These are phyloP conservation scores for Solanum verrucosum DNA, from an alignment of 257 asterid genomes.

Conservation along the genomic window DNA sequence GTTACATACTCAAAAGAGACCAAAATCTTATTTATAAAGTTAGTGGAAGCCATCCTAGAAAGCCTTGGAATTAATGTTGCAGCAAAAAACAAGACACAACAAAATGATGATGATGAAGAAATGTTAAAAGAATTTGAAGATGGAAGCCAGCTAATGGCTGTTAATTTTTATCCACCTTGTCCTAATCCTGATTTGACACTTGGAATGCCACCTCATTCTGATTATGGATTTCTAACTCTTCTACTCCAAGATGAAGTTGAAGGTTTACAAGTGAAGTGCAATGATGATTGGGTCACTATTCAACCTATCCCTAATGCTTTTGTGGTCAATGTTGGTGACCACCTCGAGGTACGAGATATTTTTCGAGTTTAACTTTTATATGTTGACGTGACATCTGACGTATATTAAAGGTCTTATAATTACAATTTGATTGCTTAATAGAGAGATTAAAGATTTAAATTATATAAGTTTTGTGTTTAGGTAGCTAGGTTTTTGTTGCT, in stretches of 20 bases:
- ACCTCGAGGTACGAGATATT: slow-evolving; percentile 57
- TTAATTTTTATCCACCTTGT: slow-evolving; percentile 81
- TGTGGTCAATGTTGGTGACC: slow-evolving; percentile 91
- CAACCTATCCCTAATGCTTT: slow-evolving; percentile 78
- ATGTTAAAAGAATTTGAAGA: slow-evolving; percentile 40
- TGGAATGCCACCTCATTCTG: slow-evolving; percentile 94
- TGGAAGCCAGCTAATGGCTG: slow-evolving; percentile 87
- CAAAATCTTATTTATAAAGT: slow-evolving; percentile 33
- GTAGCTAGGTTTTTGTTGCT: background rate
- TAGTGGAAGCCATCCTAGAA: slow-evolving; percentile 67
- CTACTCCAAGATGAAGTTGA: slow-evolving; percentile 80
- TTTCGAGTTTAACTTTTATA: background rate
- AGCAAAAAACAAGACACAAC: slow-evolving; percentile 17
- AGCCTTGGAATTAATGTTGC: slow-evolving; percentile 45
- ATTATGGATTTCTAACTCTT: slow-evolving; percentile 72
- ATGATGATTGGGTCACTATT: slow-evolving; percentile 48
- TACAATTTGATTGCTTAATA: background rate
- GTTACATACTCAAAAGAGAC: slow-evolving; percentile 45
- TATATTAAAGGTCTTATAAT: background rate
- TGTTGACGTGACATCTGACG: rapidly evolving
- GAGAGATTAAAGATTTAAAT: background rate
- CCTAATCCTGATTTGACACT: slow-evolving; percentile 84
- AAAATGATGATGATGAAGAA: background rate
- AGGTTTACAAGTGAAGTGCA: slow-evolving; percentile 59
- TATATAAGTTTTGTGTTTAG: background rate